A percentile compares a stretch with the other conserved stretches of the same genome.
Evolutionary conservation across 495 filamentous ascomycete genomes (phyloP).

Genomic region (Penicilliopsis zonata): DNA sequence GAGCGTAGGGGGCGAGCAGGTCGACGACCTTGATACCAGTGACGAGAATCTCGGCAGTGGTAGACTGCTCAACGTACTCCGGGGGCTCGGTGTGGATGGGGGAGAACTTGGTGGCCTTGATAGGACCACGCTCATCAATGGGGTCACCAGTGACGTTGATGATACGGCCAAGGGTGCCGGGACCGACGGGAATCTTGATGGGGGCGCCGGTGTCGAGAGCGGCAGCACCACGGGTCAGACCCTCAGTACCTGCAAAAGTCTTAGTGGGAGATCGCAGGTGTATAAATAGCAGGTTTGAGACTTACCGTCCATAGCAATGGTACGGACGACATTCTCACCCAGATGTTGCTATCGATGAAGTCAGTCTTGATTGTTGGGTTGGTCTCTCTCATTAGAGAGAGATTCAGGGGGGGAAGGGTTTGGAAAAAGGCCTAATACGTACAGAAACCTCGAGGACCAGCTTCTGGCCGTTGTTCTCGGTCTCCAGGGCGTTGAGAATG

Average conservation of each 20-base stretch:
- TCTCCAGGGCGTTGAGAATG: constrained; percentile 95
- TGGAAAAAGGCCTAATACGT: constrained; percentile 32
- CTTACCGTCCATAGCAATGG: constrained; percentile 99
- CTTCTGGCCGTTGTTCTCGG: constrained; percentile 84
- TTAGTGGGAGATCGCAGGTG: background rate
- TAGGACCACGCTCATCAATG: constrained; percentile 97
- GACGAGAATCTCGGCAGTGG: constrained; percentile 86
- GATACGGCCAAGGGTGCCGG: constrained; percentile 93
- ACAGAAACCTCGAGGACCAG: constrained; percentile 94
- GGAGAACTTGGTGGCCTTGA: constrained; percentile 76
- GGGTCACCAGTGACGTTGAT: constrained; percentile 99
- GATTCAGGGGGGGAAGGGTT: no score
- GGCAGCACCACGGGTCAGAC: constrained; percentile 82
- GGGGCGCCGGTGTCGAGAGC: constrained; percentile 83
- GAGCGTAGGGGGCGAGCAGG: constrained; percentile 94
- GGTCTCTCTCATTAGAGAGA: no score
- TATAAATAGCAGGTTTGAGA: constrained; percentile 7
- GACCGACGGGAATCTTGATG: constrained; percentile 95
- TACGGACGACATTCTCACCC: constrained; percentile 97
- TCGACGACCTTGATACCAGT: constrained; percentile 99
- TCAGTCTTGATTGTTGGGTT: no score
- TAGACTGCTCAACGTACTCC: constrained; percentile 86
- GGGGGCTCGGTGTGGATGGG: constrained; percentile 95
- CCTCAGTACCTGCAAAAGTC: constrained; percentile 73
- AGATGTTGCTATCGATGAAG: constrained; percentile 73